These are phyloP conservation scores for Skeletonema costatum DNA, from an alignment of 108 stramenopile species.

Conservation along the genomic window DNA sequence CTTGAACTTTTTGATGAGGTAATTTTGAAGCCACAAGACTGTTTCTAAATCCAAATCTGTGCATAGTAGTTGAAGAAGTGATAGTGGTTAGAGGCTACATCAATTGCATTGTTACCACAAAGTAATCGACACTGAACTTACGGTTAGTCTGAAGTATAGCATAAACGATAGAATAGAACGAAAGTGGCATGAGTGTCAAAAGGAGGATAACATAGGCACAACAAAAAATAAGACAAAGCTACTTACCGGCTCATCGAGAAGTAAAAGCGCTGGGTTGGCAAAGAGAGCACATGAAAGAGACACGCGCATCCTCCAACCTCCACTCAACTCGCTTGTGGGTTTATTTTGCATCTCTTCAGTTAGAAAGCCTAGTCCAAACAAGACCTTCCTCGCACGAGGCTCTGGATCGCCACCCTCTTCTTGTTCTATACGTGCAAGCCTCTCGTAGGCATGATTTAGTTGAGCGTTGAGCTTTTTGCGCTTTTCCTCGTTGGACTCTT, in stretches of 20 bases:
- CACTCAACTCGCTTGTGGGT: constrained; percentile 78
- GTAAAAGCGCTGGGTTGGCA: constrained; percentile 79
- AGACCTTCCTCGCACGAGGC: constrained; percentile 66
- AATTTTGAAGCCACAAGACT: constrained; percentile 89
- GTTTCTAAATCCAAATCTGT: constrained; percentile 71
- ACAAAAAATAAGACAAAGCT: not conserved
- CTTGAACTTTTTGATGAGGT: constrained; percentile 70
- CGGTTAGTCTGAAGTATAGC: not conserved
- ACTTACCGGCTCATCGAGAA: constrained; percentile 44
- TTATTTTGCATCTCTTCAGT: constrained; percentile 81
- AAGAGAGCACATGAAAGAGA: constrained; percentile 91
- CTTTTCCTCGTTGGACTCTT: constrained; percentile 37
- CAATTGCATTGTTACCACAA: not conserved
- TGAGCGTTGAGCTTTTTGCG: constrained; percentile 43
- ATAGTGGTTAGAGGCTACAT: not conserved
- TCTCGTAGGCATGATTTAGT: constrained; percentile 55
- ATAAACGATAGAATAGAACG: not conserved
- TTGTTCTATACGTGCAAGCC: constrained; percentile 66
- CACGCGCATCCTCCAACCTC: constrained; percentile 98
- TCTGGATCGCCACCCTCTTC: constrained; percentile 67
- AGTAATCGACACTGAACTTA: not conserved
- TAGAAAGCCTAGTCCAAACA: constrained; percentile 84
- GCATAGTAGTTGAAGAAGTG: not conserved
- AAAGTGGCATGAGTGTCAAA: not conserved
- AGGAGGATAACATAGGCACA: not conserved